A percentile compares a stretch with the other conserved stretches of the same genome.
phyloP scores from a whole-genome alignment of 208 protist genomes.

The Leishmania lainsoni region DNA sequence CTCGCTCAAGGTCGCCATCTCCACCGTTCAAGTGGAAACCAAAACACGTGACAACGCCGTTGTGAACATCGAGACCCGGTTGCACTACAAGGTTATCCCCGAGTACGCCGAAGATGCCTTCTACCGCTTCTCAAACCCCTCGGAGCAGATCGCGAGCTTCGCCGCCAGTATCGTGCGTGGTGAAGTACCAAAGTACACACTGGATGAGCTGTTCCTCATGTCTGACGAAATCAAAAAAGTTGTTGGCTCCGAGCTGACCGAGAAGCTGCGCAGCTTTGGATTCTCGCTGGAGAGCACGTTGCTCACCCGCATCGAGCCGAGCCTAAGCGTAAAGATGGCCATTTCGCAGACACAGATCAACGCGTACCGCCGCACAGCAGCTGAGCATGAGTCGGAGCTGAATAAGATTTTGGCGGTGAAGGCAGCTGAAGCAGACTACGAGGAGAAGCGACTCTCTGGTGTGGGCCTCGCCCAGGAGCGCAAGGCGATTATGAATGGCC shows the following conservation, averaged over 20 bases:
- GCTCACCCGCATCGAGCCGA: conserved; percentile 78
- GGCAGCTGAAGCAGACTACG: conserved; percentile 70
- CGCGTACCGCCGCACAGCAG: conserved; percentile 59
- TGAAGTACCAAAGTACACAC: conserved; percentile 78
- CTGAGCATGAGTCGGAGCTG: conserved; percentile 69
- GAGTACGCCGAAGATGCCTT: conserved; percentile 53
- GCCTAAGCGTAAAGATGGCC: conserved; percentile 57
- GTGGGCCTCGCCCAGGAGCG: conserved; percentile 72
- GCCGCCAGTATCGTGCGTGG: conserved; percentile 67
- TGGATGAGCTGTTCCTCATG: conserved; percentile 78
- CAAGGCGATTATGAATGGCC: conserved; percentile 65
- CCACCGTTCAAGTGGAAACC: conserved; percentile 57
- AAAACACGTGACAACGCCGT: conserved; percentile 87
- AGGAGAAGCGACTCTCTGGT: conserved; percentile 73
- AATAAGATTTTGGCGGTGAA: conserved; percentile 73
- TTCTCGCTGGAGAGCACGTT: conserved; percentile 71
- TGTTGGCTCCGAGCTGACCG: conserved; percentile 60
- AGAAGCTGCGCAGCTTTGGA: conserved; percentile 62
- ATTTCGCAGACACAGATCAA: conserved; percentile 84
- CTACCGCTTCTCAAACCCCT: conserved; percentile 71
- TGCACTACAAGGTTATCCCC: conserved; percentile 66
- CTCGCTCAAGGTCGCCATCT: conserved; percentile 48
- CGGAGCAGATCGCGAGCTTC: conserved; percentile 74
- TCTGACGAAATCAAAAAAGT: conserved; percentile 68
- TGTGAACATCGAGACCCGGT: conserved; percentile 44